Conservation (phyloP, 257 asterid genomes). For the Schizonepeta tenuifolia region DNA sequence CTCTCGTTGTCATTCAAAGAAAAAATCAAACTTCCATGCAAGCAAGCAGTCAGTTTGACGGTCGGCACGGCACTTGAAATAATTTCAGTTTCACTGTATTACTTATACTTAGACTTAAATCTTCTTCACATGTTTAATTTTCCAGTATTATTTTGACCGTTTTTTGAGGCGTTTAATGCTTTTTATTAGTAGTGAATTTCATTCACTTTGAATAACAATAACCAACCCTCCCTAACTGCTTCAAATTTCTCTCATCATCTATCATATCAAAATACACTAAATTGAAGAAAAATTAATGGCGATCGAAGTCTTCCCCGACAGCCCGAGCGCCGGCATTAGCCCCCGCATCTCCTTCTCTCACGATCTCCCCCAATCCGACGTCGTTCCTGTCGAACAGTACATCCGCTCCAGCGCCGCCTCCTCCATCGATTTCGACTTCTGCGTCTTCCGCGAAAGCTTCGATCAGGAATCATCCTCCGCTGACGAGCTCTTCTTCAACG, state of each 20-base stretch:
- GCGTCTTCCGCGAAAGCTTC: slow-evolving; percentile 68
- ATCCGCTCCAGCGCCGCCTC: slow-evolving; percentile 55
- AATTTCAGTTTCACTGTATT: too few species aligned
- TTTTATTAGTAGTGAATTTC: too few species aligned
- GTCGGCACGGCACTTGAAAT: slow-evolving; percentile 38
- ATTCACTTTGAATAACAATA: slow-evolving; percentile 27
- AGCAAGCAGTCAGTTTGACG: slow-evolving; percentile 32
- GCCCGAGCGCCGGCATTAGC: slow-evolving; percentile 55
- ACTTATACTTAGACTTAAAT: background rate
- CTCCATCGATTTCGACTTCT: slow-evolving; percentile 50
- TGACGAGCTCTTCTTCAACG: slow-evolving; percentile 83
- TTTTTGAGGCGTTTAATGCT: slow-evolving; percentile 32
- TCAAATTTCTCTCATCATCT: background rate
- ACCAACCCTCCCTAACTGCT: slow-evolving; percentile 12
- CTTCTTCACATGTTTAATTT: slow-evolving; percentile 11
- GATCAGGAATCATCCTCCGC: slow-evolving; percentile 75
- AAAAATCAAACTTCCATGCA: slow-evolving; percentile 45
- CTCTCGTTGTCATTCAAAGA: background rate
- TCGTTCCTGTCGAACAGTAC: slow-evolving; percentile 66
- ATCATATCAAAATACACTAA: too few species aligned
- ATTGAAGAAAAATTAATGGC: slow-evolving; percentile 50
- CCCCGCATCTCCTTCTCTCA: slow-evolving; percentile 89
- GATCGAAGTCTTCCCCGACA: slow-evolving; percentile 62
- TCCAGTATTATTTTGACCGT: slow-evolving; percentile 12
- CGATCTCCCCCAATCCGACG: slow-evolving; percentile 61